Base-by-base conservation (phyloP, 768 basidiomycete species). In the Phylloporus sp. region DNA sequence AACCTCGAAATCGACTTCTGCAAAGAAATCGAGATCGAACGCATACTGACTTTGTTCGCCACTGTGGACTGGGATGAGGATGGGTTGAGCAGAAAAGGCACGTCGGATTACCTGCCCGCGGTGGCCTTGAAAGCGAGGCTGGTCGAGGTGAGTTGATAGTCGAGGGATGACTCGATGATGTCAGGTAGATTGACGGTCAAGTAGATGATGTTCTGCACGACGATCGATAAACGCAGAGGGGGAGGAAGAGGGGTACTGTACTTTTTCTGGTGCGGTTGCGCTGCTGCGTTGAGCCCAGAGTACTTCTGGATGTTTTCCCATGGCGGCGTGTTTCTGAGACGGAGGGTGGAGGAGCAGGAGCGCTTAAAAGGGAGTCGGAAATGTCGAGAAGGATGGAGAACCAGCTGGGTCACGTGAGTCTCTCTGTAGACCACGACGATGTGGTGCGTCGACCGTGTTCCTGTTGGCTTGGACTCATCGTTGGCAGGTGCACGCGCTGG, bases 271-370 rank as follows among this genome's bases (percentile, higher is more conserved):
- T 13, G 72, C 77, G 10, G 72, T 59, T 14, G 67, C 76, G 32
- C 81, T 86, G 74, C 85, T 90, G 57, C 95, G 82, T 70, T 98
- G 94, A 37, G 95, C 94, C 92, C 94, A 98, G 3, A 93, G 77
- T 28, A 95, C 74, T 70, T 96, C 92, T 29, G 94, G 94, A 67
- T 91, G 90, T 15, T 49, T 58, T 24, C 72, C 21, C 76, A 76
- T 77, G 48, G 52, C 36, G 43, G 53, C 20, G 52, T 29, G 54
- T 45, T 52, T 56, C 3, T 42, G 37, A 20, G 9, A 21, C 24
- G 48, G 44, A 9, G 52, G 44, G n/a, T n/a, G 23, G 45, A 41
- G 21, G 18, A 15, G 23, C 26, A 42, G 18, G 18, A 15, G 44
- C 32, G 40, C 5, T 55, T 53, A 28, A 51, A 44, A 56, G 31